Conservation (phyloP, 768 basidiomycete species). For the Leccinum rimulosum region DNA sequence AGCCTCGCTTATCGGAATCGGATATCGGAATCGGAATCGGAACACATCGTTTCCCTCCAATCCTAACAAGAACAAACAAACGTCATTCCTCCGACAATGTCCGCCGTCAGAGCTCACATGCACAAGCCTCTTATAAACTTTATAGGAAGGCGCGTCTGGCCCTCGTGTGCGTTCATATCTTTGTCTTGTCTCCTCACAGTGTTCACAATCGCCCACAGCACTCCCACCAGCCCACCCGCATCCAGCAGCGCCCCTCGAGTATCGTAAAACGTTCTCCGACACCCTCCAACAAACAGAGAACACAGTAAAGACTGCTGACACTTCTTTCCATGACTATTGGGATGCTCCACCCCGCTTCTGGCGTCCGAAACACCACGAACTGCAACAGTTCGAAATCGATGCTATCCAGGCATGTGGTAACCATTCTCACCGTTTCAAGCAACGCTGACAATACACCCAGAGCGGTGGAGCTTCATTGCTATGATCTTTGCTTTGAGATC, state of each 20-base stretch:
- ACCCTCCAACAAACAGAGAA: conserved; percentile 37
- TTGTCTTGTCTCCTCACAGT: background rate
- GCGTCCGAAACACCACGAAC: conserved; percentile 45
- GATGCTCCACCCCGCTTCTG: conserved; percentile 62
- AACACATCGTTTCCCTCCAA: conserved; percentile 6
- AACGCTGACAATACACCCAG: conserved; percentile 24
- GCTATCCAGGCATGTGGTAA: conserved; percentile 53
- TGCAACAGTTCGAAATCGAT: conserved; percentile 61
- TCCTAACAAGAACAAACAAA: conserved; percentile 23
- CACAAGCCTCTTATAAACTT: conserved; percentile 65
- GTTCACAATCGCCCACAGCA: conserved; percentile 31
- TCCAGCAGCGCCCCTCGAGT: conserved; percentile 65
- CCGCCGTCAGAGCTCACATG: conserved; percentile 34
- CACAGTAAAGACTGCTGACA: background rate
- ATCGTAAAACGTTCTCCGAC: conserved; percentile 48
- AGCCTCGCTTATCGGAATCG: conserved; percentile 11
- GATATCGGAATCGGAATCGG: conserved; percentile 11
- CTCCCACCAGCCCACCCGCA: conserved; percentile 49
- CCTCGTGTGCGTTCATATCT: conserved; percentile 37
- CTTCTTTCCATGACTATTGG: conserved; percentile 55
- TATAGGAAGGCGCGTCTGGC: conserved; percentile 55
- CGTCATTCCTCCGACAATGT: conserved; percentile 17
- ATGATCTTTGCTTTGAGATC: conserved; percentile 16
- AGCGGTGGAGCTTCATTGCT: conserved; percentile 66
- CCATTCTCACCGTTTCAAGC: background rate